A percentile compares a stretch with the other conserved stretches of the same genome.
Conservation (phyloP, 2,329 filamentous ascomycete genomes). For the Akanthomyces dipterigenus region DNA sequence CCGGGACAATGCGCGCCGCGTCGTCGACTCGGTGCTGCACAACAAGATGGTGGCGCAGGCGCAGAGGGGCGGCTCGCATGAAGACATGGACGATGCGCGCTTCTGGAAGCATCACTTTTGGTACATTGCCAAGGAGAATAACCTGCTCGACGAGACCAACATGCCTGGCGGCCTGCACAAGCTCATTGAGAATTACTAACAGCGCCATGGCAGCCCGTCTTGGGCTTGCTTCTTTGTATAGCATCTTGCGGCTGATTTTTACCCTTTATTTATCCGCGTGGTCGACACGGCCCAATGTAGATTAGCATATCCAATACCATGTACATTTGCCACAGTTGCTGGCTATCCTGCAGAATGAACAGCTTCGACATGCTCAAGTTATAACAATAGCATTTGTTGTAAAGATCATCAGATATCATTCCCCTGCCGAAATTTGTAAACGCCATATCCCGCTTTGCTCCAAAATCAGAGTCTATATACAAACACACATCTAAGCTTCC, state of each 20-base stretch:
- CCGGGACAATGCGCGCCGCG: constrained; percentile 22
- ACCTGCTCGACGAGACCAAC: constrained; percentile 26
- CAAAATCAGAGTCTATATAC: not conserved
- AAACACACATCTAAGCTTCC: not conserved
- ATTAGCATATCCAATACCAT: not conserved
- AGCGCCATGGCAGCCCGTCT: not conserved
- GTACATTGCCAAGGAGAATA: constrained; percentile 36
- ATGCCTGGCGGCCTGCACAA: constrained; percentile 16
- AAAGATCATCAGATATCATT: not conserved
- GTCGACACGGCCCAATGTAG: not conserved
- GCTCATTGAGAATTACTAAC: constrained; percentile 7
- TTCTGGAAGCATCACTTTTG: constrained; percentile 46
- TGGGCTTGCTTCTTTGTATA: not conserved
- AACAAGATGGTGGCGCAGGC: constrained; percentile 19
- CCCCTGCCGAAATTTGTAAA: not conserved
- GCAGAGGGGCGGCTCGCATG: constrained; percentile 15
- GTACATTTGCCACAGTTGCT: not conserved
- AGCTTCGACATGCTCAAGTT: not conserved
- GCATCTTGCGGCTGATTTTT: not conserved
- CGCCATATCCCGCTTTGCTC: constrained; percentile 2
- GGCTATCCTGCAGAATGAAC: not conserved
- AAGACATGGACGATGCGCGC: constrained; percentile 19
- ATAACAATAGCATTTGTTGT: not conserved
- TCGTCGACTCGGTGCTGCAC: constrained; percentile 26
- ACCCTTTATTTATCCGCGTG: not conserved